phyloP scores from a whole-genome alignment of 164 flowering plant genomes.

The Stephania cephalantha region DNA sequence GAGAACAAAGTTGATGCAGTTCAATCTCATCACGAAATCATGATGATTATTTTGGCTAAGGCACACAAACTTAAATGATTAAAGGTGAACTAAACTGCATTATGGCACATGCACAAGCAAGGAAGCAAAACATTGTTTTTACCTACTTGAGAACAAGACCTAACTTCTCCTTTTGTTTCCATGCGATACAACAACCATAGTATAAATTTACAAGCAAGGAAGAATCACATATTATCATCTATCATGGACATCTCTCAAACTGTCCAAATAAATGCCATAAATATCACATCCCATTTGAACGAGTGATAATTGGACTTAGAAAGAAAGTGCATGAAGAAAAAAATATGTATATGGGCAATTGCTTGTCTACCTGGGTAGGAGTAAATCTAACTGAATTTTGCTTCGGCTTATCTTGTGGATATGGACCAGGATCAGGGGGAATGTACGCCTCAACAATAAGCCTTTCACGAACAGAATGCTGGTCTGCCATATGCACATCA shows the following conservation, averaged over 20 bases:
- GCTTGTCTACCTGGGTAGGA: conserved; percentile 65
- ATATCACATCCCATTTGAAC: background rate
- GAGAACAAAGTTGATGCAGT: background rate
- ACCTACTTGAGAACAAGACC: no score
- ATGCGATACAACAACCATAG: background rate
- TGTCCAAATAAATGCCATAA: background rate
- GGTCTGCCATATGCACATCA: conserved; percentile 34
- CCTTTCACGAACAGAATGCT: conserved; percentile 34
- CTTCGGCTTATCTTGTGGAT: conserved; percentile 97
- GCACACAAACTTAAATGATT: background rate
- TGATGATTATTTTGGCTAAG: background rate
- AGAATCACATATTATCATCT: background rate
- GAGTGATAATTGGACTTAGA: background rate
- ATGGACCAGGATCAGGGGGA: conserved; percentile 97
- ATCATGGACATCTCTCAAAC: background rate
- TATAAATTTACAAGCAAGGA: background rate
- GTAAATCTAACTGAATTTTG: conserved; percentile 91
- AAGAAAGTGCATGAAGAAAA: background rate
- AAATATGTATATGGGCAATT: background rate
- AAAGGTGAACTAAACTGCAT: background rate
- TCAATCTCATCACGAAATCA: background rate
- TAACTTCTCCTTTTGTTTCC: background rate
- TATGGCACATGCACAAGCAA: background rate
- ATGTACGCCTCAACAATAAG: conserved; percentile 81
- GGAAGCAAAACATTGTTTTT: background rate